Evolutionary conservation across 2,329 filamentous ascomycete genomes (phyloP).

Genomic region (Penicillium thymicola): DNA sequence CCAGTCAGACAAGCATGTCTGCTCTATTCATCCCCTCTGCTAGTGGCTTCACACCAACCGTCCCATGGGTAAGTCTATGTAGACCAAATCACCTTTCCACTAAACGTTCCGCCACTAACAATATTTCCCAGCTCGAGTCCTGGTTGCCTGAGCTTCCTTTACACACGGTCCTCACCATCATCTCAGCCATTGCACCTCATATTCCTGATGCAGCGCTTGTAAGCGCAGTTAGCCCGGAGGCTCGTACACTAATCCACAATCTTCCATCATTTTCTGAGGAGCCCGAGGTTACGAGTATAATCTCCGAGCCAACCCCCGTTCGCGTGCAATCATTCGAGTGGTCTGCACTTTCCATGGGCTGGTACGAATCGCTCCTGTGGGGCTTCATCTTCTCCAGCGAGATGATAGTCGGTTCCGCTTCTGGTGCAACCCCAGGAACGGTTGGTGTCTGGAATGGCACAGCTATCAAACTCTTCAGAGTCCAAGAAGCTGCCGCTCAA

Average conservation of each 20-base stretch:
- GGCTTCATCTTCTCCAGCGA: constrained; percentile 87
- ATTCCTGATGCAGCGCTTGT: constrained; percentile 49
- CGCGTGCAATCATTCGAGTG: constrained; percentile 90
- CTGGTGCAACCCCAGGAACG: constrained; percentile 65
- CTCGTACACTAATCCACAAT: constrained; percentile 42
- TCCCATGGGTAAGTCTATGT: constrained; percentile 60
- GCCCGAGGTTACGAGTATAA: constrained; percentile 64
- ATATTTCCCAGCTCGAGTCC: constrained; percentile 65
- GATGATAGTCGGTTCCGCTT: constrained; percentile 60
- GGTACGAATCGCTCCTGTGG: constrained; percentile 96
- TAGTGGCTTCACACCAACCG: constrained; percentile 69
- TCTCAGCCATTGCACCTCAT: constrained; percentile 57
- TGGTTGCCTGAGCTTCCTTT: constrained; percentile 92
- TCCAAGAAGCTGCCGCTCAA: constrained; percentile 77
- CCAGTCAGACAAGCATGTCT: constrained; percentile 69
- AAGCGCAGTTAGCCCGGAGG: constrained; percentile 38
- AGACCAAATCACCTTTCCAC: too few species aligned
- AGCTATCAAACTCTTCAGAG: constrained; percentile 78
- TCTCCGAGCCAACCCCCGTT: constrained; percentile 65
- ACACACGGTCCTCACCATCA: constrained; percentile 77
- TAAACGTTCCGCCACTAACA: constrained; percentile 13
- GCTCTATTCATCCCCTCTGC: constrained; percentile 54
- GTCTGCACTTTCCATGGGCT: constrained; percentile 83
- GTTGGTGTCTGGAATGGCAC: constrained; percentile 95
- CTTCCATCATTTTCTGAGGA: constrained; percentile 45